Evolutionary conservation across 1,284 basidiomycete species (phyloP).

Genomic region (Somion occarium): DNA sequence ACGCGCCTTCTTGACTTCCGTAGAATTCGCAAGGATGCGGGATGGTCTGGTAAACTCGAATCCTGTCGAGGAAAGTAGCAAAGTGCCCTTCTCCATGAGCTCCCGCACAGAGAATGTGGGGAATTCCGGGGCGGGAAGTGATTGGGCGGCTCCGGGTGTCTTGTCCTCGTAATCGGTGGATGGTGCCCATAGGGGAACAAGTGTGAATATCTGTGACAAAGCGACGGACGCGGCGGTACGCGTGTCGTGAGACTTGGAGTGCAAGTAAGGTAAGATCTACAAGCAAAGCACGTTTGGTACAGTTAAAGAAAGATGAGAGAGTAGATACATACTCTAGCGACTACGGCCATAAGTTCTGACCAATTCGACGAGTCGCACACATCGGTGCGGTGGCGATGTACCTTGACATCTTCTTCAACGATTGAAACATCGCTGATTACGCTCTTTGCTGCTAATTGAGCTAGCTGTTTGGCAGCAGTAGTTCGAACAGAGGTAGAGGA

Average conservation of each 20-base stretch:
- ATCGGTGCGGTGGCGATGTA: constrained; percentile 51
- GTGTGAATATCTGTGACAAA: constrained; percentile 80
- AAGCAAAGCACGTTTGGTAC: constrained; percentile 5
- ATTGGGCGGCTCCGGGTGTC: constrained; percentile 16
- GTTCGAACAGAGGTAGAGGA: constrained; percentile 81
- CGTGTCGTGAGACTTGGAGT: constrained; percentile 86
- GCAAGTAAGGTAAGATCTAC: constrained; percentile 83
- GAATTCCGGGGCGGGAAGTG: constrained; percentile 49
- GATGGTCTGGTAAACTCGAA: constrained; percentile 77
- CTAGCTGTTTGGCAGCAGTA: constrained; percentile 90
- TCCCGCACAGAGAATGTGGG: constrained; percentile 72
- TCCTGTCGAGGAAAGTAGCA: constrained; percentile 82
- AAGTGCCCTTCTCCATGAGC: constrained; percentile 69
- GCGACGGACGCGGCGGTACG: constrained; percentile 81
- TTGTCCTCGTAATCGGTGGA: constrained; percentile 29
- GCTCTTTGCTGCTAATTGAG: constrained; percentile 81
- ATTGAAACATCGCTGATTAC: constrained; percentile 77
- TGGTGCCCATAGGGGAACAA: constrained; percentile 82
- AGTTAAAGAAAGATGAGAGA: not conserved
- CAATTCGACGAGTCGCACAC: constrained; percentile 66
- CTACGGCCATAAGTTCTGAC: constrained; percentile 79
- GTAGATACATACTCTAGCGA: constrained; percentile 62
- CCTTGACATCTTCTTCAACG: constrained; percentile 73
- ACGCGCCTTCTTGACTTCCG: constrained; percentile 76
- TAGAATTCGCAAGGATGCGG: constrained; percentile 62